Evolutionary conservation across 208 protist species (phyloP).

Genomic region (Leishmania guyanensis): DNA sequence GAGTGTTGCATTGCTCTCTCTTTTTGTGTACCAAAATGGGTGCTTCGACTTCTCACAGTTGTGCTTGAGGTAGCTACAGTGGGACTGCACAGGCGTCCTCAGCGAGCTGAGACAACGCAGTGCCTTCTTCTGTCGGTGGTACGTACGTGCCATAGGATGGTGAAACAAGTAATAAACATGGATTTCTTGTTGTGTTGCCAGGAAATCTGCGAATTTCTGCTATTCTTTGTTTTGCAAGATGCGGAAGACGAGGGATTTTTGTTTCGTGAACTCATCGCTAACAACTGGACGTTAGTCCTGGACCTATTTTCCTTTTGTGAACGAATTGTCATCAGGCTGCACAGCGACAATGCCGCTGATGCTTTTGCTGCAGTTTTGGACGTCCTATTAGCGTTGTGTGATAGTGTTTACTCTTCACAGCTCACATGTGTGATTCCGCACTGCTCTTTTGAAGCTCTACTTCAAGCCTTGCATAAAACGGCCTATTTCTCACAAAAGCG

Average conservation of each 20-base stretch:
- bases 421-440: neutral
- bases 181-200: conserved; percentile 19
- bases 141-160: conserved; percentile 7
- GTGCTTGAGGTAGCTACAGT: neutral
- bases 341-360: neutral
- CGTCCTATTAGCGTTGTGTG: conserved; percentile 1
- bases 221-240: conserved; percentile 14
- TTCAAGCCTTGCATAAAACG: neutral
- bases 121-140: neutral
- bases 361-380: conserved; percentile 3
- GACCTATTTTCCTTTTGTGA: conserved; percentile 20
- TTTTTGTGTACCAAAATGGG: conserved; percentile 18
- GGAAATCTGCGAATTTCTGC: conserved; percentile 26
- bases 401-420: neutral
- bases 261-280: conserved; percentile 18
- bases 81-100: neutral
- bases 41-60: conserved; percentile 8
- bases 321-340: neutral
- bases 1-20: conserved; percentile 19
- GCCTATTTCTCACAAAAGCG: neutral
- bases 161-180: conserved; percentile 15
- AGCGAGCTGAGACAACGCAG: neutral
- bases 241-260: neutral
- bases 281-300: conserved; percentile 20
- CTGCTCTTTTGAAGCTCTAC: neutral